Evolutionary conservation across 1,284 basidiomycete genomes (phyloP).

Genomic region (Ganoderma sinense): DNA sequence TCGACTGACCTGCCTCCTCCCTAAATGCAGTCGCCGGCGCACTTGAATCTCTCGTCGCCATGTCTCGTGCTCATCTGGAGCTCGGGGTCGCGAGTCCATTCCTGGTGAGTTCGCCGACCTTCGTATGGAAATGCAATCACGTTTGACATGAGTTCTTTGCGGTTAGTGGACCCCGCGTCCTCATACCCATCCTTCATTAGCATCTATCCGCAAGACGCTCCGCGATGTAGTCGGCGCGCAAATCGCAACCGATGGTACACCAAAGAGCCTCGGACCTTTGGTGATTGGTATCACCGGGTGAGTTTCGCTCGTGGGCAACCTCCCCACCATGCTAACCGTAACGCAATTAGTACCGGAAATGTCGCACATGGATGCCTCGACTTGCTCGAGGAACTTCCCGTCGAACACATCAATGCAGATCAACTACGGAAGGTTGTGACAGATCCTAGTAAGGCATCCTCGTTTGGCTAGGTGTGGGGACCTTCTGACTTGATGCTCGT

Average conservation of each 20-base stretch:
- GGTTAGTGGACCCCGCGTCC: slow-evolving; percentile 81
- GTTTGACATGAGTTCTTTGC: not conserved
- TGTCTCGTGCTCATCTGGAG: slow-evolving; percentile 81
- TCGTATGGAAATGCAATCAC: not conserved
- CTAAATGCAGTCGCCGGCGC: slow-evolving; percentile 74
- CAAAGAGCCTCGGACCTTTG: slow-evolving; percentile 73
- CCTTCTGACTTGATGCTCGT: not conserved
- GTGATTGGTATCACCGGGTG: slow-evolving; percentile 88
- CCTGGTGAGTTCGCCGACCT: slow-evolving; percentile 59
- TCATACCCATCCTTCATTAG: slow-evolving; percentile 72
- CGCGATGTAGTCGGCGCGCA: slow-evolving; percentile 60
- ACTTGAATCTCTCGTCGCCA: slow-evolving; percentile 80
- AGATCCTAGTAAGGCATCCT: slow-evolving; percentile 51
- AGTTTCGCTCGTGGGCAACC: slow-evolving; percentile 16
- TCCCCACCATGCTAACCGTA: not conserved
- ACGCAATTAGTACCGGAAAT: slow-evolving; percentile 69
- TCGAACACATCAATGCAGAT: slow-evolving; percentile 61
- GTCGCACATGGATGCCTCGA: slow-evolving; percentile 80
- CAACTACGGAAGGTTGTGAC: slow-evolving; percentile 65
- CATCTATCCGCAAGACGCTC: slow-evolving; percentile 65
- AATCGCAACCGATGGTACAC: slow-evolving; percentile 68
- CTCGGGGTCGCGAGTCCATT: slow-evolving; percentile 85
- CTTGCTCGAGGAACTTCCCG: slow-evolving; percentile 76
- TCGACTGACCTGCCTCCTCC: not conserved
- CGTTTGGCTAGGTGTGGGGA: slow-evolving; percentile 1